Evolutionary conservation across 257 asterid species (phyloP), one percentile per base, ranked within the genome.

Genomic region (Solanum paucissectum): DNA sequence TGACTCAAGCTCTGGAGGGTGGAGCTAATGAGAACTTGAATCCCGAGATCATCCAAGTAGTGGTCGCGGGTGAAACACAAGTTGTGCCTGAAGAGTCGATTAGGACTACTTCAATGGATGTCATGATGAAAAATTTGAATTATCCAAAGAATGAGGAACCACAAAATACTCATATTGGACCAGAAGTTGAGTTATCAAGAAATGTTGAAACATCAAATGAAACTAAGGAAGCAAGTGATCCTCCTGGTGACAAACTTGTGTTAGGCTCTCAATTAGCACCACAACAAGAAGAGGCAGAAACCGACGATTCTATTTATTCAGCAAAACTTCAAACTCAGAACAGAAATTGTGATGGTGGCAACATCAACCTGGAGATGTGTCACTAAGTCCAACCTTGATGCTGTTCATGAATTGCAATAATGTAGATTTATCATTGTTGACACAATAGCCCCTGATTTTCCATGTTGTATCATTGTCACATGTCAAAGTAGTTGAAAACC

Each of bases 71-170:
- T 14, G 92, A 38, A 38, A 38, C 42, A 38, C 42, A 38, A 38
- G 42, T 38, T 38, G 42, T 38, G 42, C 42, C 42, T 38, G 2
- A 38, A 38, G 42, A 38, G 42, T 38, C 42, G 9, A 38, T 85
- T 3, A 87, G 82, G 3, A 90, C 90, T 83, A 90, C 90, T 64
- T 89, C 92, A 8, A 29, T 88, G 71, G 94, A 92, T 25, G 88
- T 92, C 68, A 52, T 82, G 86, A 85, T 85, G 89, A 91, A 87
- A 13, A 92, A 87, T 83, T 76, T 87, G 10, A 86, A 44, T 73
- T 81, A 89, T 40, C 82, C 87, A 0, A 90, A 87, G 37, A 60
- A 36, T 76, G 87, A 74, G 13, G 52, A 7, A 11, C 36, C 62
- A 13, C 82, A 87, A 16, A 89, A 77, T 71, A 27, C 87, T n/a